Conservation (phyloP, 2,329 filamentous ascomycete genomes). For the Xylaria sp. region DNA sequence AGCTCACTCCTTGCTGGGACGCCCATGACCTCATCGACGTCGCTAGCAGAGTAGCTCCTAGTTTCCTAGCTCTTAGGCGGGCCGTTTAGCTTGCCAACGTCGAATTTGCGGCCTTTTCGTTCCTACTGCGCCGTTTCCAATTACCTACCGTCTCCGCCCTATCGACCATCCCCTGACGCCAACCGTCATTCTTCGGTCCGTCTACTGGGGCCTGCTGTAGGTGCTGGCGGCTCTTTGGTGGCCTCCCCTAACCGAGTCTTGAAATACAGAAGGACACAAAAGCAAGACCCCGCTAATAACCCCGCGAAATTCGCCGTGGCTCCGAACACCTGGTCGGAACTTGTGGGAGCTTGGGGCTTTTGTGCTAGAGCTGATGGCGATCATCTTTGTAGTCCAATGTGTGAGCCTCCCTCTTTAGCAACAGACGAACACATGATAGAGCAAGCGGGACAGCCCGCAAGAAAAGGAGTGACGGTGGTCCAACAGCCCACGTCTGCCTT, state of each 20-base stretch:
- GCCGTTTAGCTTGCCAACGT: conserved; percentile 20
- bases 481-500: conserved; percentile 28
- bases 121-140: not conserved
- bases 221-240: conserved; percentile 24
- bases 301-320: conserved; percentile 44
- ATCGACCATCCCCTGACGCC: conserved; percentile 8
- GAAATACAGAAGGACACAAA: conserved; percentile 14
- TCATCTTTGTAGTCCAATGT: conserved; percentile 11
- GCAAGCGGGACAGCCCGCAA: conserved; percentile 24
- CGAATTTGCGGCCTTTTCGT: conserved; percentile 20
- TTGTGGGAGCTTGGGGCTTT: conserved; percentile 38
- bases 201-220: conserved; percentile 23
- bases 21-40: conserved; percentile 36
- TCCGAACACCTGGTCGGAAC: conserved; percentile 31
- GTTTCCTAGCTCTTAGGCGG: conserved; percentile 16
- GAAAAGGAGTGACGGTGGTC: conserved; percentile 20
- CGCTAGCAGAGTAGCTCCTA: conserved; percentile 11
- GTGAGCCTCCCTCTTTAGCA: conserved; percentile 13
- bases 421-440: conserved; percentile 15
- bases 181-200: conserved; percentile 25
- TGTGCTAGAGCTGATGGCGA: conserved; percentile 40
- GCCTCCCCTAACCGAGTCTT: conserved; percentile 11
- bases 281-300: conserved; percentile 40
- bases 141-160: not conserved
- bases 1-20: conserved; percentile 29